Evolutionary conservation across 345 rosid genomes (phyloP).

Genomic region (Rhizophora apiculata): DNA sequence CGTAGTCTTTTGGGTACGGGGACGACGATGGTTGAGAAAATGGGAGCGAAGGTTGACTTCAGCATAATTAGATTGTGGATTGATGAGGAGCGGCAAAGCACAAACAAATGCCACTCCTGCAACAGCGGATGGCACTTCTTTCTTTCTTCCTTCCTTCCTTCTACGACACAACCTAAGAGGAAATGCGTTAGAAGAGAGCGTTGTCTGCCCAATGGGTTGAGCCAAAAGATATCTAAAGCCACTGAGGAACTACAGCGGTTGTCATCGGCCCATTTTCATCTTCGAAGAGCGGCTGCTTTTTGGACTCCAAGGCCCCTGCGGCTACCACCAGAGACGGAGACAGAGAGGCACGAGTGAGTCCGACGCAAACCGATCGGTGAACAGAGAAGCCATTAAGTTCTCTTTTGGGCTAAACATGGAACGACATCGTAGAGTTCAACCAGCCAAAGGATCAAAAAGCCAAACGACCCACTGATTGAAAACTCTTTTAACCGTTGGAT

Average conservation of each 20-base stretch:
- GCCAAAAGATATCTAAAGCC: background rate
- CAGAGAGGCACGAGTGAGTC: background rate
- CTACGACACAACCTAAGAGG: no score
- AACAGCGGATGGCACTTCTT: no score
- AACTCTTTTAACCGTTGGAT: no score
- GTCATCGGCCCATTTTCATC: background rate
- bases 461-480: no score
- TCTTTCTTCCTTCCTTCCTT: no score
- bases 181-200: no score
- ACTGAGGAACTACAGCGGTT: background rate
- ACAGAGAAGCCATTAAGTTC: background rate
- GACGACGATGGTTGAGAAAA: constrained; percentile 43
- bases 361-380: no score
- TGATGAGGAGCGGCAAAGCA: no score
- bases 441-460: no score
- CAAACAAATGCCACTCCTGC: no score
- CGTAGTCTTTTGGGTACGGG: constrained; percentile 29
- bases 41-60: constrained; percentile 49
- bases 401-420: background rate
- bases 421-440: no score
- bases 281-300: background rate
- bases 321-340: background rate
- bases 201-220: background rate
- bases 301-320: background rate
- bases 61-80: constrained; percentile 34